These are phyloP conservation scores for Cladophialophora exuberans DNA, from an alignment of 2,329 filamentous ascomycete genomes.

Conservation along the genomic window DNA sequence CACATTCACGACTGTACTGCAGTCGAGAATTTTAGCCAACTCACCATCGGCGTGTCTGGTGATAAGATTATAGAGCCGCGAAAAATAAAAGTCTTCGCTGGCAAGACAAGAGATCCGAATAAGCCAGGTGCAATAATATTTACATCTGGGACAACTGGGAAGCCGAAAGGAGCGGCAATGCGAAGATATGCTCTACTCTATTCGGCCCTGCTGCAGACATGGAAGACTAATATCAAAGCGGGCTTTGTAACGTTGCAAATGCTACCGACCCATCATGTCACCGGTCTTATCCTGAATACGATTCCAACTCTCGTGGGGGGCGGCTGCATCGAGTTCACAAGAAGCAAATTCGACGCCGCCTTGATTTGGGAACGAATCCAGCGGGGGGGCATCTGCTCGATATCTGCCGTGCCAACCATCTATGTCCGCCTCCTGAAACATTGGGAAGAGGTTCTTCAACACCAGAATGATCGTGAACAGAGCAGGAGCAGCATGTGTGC, in stretches of 20 bases:
- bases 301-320: conserved; percentile 41
- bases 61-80: neutral
- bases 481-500: conserved; percentile 37
- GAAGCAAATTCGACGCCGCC: conserved; percentile 39
- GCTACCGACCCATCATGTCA: conserved; percentile 39
- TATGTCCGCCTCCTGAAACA: conserved; percentile 44
- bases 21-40: neutral
- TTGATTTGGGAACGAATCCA: conserved; percentile 43
- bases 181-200: conserved; percentile 28
- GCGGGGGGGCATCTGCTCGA: conserved; percentile 38
- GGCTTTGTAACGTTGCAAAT: conserved; percentile 40
- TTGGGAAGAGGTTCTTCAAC: conserved; percentile 44
- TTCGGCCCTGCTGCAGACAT: conserved; percentile 25
- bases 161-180: conserved; percentile 61
- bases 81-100: conserved; percentile 13
- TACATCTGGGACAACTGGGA: conserved; percentile 60
- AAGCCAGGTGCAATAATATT: conserved; percentile 60
- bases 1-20: too few relatives aligned
- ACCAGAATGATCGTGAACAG: conserved; percentile 37
- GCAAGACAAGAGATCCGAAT: conserved; percentile 31
- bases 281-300: conserved; percentile 33
- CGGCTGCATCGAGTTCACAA: conserved; percentile 47
- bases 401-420: conserved; percentile 45
- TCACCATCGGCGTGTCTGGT: neutral
- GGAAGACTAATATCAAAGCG: conserved; percentile 34